phyloP scores from a whole-genome alignment of 1,284 basidiomycete genomes.

The Ganoderma multipileum region DNA sequence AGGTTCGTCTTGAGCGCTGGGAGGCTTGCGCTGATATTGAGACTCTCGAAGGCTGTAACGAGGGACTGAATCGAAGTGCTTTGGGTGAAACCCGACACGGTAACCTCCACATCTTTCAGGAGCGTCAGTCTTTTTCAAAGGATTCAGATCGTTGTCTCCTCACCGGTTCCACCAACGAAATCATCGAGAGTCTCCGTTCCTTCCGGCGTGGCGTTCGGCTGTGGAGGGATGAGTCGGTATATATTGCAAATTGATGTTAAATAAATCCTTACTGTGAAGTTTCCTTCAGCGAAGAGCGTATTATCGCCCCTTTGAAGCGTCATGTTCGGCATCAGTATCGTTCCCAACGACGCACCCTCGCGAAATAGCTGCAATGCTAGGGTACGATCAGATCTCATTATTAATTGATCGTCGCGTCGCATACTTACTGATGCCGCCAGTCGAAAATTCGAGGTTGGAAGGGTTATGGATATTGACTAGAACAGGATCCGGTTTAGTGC shows the following conservation, averaged over 20 bases:
- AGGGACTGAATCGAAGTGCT: constrained; percentile 72
- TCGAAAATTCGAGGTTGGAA: constrained; percentile 68
- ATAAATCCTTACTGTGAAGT: constrained; percentile 50
- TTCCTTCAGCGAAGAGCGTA: constrained; percentile 52
- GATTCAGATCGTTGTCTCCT: not conserved
- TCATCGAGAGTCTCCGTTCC: constrained; percentile 72
- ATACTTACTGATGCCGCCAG: constrained; percentile 64
- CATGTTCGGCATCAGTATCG: constrained; percentile 65
- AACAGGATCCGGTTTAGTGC: not conserved
- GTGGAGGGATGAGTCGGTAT: not conserved
- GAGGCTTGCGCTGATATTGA: constrained; percentile 65
- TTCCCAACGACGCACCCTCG: constrained; percentile 61
- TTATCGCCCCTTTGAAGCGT: constrained; percentile 69
- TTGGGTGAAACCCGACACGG: constrained; percentile 64
- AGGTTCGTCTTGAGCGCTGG: constrained; percentile 69
- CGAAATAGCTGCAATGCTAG: constrained; percentile 58
- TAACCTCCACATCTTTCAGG: constrained; percentile 62
- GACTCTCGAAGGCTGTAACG: constrained; percentile 65
- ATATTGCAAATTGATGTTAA: constrained; percentile 5
- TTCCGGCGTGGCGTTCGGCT: constrained; percentile 64
- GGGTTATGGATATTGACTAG: constrained; percentile 69
- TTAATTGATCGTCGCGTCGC: too few species aligned
- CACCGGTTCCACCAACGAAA: constrained; percentile 62
- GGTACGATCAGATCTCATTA: not conserved
- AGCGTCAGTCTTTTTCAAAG: constrained; percentile 21